Conservation (phyloP, 441 rosid genomes). For the Jatropha multifida region DNA sequence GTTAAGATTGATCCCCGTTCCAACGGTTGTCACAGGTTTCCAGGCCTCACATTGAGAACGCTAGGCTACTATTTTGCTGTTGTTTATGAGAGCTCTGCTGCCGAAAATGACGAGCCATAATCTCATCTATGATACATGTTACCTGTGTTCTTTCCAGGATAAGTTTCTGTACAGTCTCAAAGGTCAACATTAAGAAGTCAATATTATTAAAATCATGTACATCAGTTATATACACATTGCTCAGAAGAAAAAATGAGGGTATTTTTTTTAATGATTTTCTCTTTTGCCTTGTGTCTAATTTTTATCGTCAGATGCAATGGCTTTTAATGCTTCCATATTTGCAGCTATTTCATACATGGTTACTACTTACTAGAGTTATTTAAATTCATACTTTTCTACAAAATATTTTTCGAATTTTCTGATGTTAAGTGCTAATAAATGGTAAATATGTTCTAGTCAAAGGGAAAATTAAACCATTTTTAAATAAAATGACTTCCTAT, state of each 20-base stretch:
- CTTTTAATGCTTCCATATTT: background rate
- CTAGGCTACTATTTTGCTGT: constrained; percentile 64
- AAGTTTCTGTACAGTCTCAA: background rate
- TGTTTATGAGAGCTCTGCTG: constrained; percentile 47
- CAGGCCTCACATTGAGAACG: constrained; percentile 69
- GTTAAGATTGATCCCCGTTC: constrained; percentile 72
- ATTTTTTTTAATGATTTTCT: background rate
- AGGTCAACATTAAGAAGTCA: background rate
- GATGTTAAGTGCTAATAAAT: too few relatives aligned
- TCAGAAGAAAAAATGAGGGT: background rate
- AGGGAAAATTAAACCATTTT: too few relatives aligned
- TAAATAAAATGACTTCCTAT: too few relatives aligned
- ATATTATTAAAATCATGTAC: background rate
- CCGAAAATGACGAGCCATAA: constrained; percentile 26
- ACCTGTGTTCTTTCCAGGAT: background rate
- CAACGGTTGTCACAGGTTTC: constrained; percentile 61
- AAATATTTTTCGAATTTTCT: too few relatives aligned
- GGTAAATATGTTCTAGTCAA: too few relatives aligned
- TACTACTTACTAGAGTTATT: too few relatives aligned
- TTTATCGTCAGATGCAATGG: background rate
- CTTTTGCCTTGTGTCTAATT: background rate
- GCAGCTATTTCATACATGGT: too few relatives aligned
- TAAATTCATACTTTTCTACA: too few relatives aligned
- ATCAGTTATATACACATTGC: background rate
- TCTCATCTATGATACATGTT: background rate